Base-by-base conservation (phyloP, 2,329 filamentous ascomycete genomes). In the Orbilia oligospora region DNA sequence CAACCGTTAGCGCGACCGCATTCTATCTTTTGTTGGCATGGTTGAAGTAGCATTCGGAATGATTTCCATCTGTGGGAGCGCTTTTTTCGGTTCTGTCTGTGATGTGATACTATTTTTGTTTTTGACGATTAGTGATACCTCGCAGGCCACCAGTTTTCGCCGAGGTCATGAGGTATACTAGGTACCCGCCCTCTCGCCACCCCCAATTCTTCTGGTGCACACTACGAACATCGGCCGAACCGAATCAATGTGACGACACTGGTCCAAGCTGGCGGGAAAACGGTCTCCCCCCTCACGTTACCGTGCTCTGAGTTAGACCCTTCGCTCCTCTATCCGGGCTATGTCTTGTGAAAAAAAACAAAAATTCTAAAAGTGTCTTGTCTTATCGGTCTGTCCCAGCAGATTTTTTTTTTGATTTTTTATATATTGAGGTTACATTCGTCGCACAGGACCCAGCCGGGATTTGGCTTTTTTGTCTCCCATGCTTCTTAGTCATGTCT, bases 121-220 rank as follows among this genome's bases (percentile, higher is more conserved):
- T 51, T 27, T 30, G 20, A 64, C 61, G 73, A 77, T 77, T 77
- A 77, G 58, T 77, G 71, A 75, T 75, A 75, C 73, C 61, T 71
- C 56, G 49, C 65, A 46, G 55, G n/a, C 48, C 48, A 66, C 65
- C 24, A 30, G 33, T 48, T 49, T 70, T 70, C 64, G 18, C 22
- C 27, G 46, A 46, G 38, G 56, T 76, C 71, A 70, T 51, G 61
- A 70, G 71, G 71, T 76, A 70, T 65, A 70, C 44, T 51, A 70
- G 71, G 71, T 76, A 70, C 71, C 27, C 3, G 27, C 27, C 27
- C 46, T 76, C 27, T 36, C 48, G 72, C 67, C 72, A 77, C 72
- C n/a, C 24, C 24, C 9, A 9, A 10, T n/a, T n/a, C n/a, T n/a
- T n/a, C n/a, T n/a, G n/a, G n/a, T n/a, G n/a, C 3, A 38, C 10